Conservation (phyloP, 2,329 filamentous ascomycete genomes). For the Metarhizium anisopliae region DNA sequence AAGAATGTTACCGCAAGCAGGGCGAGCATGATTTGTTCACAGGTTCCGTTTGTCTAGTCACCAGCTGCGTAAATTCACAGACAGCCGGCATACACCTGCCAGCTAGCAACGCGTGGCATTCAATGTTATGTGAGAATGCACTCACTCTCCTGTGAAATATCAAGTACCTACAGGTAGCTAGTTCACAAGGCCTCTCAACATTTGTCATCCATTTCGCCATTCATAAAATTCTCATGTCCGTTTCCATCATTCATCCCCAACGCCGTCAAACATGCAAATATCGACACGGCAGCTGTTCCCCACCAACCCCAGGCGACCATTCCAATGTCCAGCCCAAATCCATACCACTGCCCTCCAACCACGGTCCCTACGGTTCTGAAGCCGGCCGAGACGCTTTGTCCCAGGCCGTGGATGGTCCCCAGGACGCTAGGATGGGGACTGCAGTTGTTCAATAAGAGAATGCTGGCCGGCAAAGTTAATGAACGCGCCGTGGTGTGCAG, state of each 20-base stretch:
- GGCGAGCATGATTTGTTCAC: too few species aligned
- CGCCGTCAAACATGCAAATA: constrained; percentile 47
- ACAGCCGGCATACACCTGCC: background rate
- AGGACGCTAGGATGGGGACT: constrained; percentile 49
- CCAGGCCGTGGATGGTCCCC: constrained; percentile 47
- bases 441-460: constrained; percentile 52
- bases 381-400: constrained; percentile 39
- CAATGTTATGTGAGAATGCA: background rate
- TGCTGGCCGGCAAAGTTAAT: constrained; percentile 51
- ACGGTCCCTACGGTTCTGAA: constrained; percentile 42
- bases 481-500: constrained; percentile 67
- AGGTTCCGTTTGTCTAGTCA: background rate
- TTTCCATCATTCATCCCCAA: constrained; percentile 56
- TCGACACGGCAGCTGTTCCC: constrained; percentile 38
- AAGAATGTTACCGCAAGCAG: too few species aligned
- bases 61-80: background rate
- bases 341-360: constrained; percentile 40
- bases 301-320: constrained; percentile 41
- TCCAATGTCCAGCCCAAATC: constrained; percentile 33
- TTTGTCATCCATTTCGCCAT: constrained; percentile 33
- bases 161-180: too few species aligned
- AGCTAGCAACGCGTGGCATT: too few species aligned
- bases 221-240: constrained; percentile 50
- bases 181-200: background rate
- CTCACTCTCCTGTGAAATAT: background rate